Evolutionary conservation across 116 monocot genomes (phyloP).

Genomic region (Zostera marina): DNA sequence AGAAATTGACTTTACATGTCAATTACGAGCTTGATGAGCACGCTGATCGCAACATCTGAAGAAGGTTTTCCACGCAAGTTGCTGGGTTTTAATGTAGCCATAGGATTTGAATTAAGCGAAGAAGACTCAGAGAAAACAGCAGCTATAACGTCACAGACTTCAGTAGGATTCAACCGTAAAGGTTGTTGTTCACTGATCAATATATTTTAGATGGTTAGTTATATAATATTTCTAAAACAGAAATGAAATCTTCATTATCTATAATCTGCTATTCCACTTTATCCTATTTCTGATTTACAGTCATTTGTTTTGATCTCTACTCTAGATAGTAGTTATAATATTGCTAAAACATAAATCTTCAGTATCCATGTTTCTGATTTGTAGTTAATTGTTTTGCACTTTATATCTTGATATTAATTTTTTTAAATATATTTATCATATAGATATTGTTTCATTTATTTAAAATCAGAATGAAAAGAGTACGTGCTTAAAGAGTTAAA

Average conservation of each 20-base stretch:
- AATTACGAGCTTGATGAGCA: constrained; percentile 91
- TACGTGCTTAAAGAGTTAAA: too few species aligned
- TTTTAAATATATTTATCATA: too few species aligned
- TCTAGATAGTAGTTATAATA: too few species aligned
- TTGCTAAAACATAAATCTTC: too few species aligned
- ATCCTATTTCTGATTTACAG: too few species aligned
- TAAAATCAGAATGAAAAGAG: too few species aligned
- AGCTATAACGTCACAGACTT: constrained; percentile 91
- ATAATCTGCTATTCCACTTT: not conserved
- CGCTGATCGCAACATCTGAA: constrained; percentile 85
- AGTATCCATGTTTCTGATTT: too few species aligned
- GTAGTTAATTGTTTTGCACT: too few species aligned
- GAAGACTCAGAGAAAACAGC: constrained; percentile 68
- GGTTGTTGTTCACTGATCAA: constrained; percentile 94
- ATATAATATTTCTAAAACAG: not conserved
- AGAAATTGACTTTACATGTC: constrained; percentile 60
- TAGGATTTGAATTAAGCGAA: constrained; percentile 32
- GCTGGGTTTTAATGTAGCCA: constrained; percentile 29
- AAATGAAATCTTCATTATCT: not conserved
- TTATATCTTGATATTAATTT: too few species aligned
- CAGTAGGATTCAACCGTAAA: constrained; percentile 64
- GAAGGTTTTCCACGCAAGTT: constrained; percentile 42
- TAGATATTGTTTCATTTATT: too few species aligned
- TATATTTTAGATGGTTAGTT: constrained; percentile 10
- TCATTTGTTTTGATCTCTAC: too few species aligned